phyloP scores from a whole-genome alignment of 2,329 filamentous ascomycete species.

The Ilyonectria sp. region DNA sequence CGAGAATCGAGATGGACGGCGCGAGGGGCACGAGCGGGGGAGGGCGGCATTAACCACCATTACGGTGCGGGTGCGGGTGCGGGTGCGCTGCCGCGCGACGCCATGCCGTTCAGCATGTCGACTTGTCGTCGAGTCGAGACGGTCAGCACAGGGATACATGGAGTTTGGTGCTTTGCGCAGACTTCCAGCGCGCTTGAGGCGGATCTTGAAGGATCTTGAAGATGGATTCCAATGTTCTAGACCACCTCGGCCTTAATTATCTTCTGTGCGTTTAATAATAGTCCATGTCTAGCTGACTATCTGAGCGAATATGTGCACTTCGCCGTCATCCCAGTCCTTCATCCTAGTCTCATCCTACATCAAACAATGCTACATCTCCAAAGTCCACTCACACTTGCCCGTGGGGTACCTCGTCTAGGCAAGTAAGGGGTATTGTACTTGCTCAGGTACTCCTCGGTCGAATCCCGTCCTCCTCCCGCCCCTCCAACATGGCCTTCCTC shows the following conservation, averaged over 20 bases:
- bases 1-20: background rate
- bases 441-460: background rate
- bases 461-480: constrained; percentile 4
- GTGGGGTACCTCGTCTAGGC: background rate
- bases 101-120: constrained; percentile 3
- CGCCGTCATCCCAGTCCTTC: background rate
- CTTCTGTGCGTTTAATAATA: background rate
- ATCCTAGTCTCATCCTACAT: constrained; percentile 5
- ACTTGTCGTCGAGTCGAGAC: background rate
- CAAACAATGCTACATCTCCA: background rate
- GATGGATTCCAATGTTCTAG: constrained; percentile 4
- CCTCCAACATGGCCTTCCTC: background rate
- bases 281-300: background rate
- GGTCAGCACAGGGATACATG: background rate
- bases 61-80: constrained; percentile 15
- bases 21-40: background rate
- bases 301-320: constrained; percentile 12
- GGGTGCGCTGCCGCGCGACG: constrained; percentile 11
- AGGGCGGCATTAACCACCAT: constrained; percentile 21
- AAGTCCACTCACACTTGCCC: constrained; percentile 3
- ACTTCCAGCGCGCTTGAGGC: constrained; percentile 9
- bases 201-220: constrained; percentile 1
- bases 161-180: background rate
- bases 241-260: background rate
- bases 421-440: constrained; percentile 3